Conservation (phyloP, 805 yeast genomes). For the Myxozyma monticola region DNA sequence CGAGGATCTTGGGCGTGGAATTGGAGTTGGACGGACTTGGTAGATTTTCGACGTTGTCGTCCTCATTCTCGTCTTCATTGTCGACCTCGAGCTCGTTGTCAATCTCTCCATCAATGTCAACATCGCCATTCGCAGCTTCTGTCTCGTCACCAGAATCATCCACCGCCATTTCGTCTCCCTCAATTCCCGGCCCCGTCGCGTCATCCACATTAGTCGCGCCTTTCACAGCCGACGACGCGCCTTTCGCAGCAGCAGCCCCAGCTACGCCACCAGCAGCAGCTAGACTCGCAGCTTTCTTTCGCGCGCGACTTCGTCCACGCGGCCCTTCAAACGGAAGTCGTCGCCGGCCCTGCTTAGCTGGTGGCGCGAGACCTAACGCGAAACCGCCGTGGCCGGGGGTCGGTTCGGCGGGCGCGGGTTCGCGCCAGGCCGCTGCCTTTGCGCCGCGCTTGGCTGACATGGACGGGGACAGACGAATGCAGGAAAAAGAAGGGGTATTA, state of each 20-base stretch:
- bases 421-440: constrained; percentile 35
- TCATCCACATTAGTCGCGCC: neutral
- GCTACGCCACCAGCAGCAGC: neutral
- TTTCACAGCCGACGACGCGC: neutral
- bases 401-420: constrained; percentile 59
- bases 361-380: constrained; percentile 70
- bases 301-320: too few relatives aligned
- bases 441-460: neutral
- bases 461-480: neutral
- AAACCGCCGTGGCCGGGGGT: constrained; percentile 67
- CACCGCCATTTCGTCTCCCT: neutral
- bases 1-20: constrained; percentile 3
- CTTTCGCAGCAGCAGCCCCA: neutral
- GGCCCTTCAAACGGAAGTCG: too few relatives aligned
- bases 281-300: neutral
- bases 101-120: neutral
- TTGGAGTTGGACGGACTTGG: neutral
- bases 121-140: neutral
- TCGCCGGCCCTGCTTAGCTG: constrained; percentile 51
- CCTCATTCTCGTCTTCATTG: neutral
- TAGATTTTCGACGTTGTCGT: too few relatives aligned
- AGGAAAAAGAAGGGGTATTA: too few relatives aligned
- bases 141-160: constrained; percentile 3
- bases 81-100: too few relatives aligned
- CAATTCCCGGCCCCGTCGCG: neutral